A percentile compares a stretch with the other conserved stretches of the same genome.
Conservation (phyloP, 2,329 filamentous ascomycete genomes). For the Tolypocladium amazonense region DNA sequence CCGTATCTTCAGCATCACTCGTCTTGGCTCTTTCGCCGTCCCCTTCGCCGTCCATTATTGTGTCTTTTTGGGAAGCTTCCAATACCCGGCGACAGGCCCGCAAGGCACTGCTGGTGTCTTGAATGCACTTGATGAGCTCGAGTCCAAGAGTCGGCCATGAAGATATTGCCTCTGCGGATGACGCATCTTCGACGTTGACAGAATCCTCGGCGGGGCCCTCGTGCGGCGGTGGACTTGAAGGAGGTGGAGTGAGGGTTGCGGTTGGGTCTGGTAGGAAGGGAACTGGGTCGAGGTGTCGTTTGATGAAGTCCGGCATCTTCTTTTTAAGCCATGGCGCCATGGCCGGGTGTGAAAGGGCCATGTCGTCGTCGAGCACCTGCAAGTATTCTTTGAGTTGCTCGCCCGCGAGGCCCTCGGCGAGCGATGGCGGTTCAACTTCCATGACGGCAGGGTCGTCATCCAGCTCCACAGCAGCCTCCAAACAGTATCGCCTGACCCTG, state of each 20-base stretch:
- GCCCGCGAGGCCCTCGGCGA: constrained; percentile 53
- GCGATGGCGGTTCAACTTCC: constrained; percentile 51
- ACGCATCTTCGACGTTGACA: not conserved
- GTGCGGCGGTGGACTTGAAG: constrained; percentile 4
- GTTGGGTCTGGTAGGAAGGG: constrained; percentile 48
- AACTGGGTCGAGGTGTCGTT: constrained; percentile 49
- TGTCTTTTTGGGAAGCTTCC: constrained; percentile 13
- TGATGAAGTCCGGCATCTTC: constrained; percentile 38
- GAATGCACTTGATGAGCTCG: constrained; percentile 20
- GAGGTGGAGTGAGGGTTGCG: constrained; percentile 21
- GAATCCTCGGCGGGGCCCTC: not conserved
- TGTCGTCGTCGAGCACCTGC: constrained; percentile 39
- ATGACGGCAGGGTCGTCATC: constrained; percentile 55
- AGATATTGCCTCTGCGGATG: constrained; percentile 5
- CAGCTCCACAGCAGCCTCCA: constrained; percentile 56
- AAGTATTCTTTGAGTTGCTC: constrained; percentile 49
- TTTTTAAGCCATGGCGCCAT: constrained; percentile 47
- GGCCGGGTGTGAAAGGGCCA: constrained; percentile 48
- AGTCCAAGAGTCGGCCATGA: constrained; percentile 24
- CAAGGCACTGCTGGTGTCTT: constrained; percentile 17
- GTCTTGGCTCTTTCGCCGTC: constrained; percentile 6
- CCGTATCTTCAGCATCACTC: constrained; percentile 1
- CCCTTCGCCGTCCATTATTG: constrained; percentile 11
- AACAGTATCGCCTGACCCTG: constrained; percentile 48
- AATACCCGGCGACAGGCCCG: constrained; percentile 17